These are phyloP conservation scores for Ogataea kodamae DNA, from an alignment of 805 yeast genomes.

Conservation along the genomic window DNA sequence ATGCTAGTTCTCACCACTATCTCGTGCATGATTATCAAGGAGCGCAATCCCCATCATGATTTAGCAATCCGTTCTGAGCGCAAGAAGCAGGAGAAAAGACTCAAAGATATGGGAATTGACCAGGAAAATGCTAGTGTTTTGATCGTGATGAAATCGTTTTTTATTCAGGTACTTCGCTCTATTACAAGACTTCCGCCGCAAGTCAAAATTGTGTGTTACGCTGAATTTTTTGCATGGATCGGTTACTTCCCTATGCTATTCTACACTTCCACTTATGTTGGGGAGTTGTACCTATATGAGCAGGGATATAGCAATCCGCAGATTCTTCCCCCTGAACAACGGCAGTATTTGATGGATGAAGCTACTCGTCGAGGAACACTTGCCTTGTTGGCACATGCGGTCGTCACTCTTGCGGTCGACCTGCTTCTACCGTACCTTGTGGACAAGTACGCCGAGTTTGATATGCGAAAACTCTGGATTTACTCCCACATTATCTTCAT, in stretches of 20 bases:
- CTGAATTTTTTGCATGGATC: constrained; percentile 65
- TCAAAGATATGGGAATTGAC: constrained; percentile 37
- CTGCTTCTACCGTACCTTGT: constrained; percentile 43
- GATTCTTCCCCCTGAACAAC: constrained; percentile 38
- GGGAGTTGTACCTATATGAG: constrained; percentile 49
- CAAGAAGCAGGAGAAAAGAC: constrained; percentile 30
- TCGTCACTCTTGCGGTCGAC: constrained; percentile 44
- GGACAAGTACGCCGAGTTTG: constrained; percentile 15
- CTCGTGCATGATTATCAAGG: constrained; percentile 42
- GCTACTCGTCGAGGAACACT: constrained; percentile 49
- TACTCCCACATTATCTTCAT: constrained; percentile 49
- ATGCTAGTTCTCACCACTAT: constrained; percentile 39
- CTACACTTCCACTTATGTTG: constrained; percentile 63
- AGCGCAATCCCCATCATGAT: constrained; percentile 47
- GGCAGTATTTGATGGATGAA: constrained; percentile 37
- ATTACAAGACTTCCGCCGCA: constrained; percentile 45
- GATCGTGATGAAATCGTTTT: constrained; percentile 25
- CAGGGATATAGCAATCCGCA: constrained; percentile 37
- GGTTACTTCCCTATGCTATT: constrained; percentile 66
- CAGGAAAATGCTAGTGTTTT: constrained; percentile 21
- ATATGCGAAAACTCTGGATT: constrained; percentile 45
- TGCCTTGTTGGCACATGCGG: constrained; percentile 49
- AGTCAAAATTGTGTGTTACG: constrained; percentile 47
- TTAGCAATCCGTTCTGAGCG: constrained; percentile 38
- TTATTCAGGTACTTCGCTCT: constrained; percentile 35